Conservation (phyloP, 108 stramenopile genomes). For the Fragilaria radians region DNA sequence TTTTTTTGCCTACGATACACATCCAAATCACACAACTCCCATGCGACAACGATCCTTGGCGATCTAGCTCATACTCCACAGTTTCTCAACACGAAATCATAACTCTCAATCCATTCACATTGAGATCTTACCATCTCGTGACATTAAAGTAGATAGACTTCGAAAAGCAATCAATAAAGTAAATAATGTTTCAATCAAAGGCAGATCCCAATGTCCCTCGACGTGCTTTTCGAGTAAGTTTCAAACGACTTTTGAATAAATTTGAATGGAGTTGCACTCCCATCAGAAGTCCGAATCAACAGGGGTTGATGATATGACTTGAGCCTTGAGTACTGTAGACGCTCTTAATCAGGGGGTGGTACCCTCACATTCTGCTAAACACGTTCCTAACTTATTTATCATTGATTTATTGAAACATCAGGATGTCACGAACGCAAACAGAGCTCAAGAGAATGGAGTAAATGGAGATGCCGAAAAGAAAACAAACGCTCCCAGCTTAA, state of each 20-base stretch:
- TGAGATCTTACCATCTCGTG: not conserved
- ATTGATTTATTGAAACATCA: too few relatives aligned
- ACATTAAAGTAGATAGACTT: too few relatives aligned
- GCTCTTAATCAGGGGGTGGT: too few relatives aligned
- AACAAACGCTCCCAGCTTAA: not conserved
- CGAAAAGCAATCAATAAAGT: too few relatives aligned
- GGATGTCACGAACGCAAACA: conserved; percentile 28
- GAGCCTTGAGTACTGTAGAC: too few relatives aligned
- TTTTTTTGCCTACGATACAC: not conserved
- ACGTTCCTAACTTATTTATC: not conserved
- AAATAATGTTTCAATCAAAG: too few relatives aligned
- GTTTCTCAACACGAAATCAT: not conserved
- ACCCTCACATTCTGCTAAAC: too few relatives aligned
- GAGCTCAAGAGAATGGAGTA: not conserved
- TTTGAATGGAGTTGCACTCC: too few relatives aligned
- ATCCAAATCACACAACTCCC: not conserved
- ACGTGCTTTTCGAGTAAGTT: conserved; percentile 13
- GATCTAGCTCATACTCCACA: not conserved
- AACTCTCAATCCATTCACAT: not conserved
- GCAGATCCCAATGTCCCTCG: too few relatives aligned
- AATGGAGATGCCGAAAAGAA: conserved; percentile 1
- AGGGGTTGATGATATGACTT: too few relatives aligned
- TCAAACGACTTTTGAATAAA: too few relatives aligned
- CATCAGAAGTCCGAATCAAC: too few relatives aligned
- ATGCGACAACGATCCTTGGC: not conserved